Conservation (phyloP, 2,329 filamentous ascomycete genomes). For the Trichoderma sp. region DNA sequence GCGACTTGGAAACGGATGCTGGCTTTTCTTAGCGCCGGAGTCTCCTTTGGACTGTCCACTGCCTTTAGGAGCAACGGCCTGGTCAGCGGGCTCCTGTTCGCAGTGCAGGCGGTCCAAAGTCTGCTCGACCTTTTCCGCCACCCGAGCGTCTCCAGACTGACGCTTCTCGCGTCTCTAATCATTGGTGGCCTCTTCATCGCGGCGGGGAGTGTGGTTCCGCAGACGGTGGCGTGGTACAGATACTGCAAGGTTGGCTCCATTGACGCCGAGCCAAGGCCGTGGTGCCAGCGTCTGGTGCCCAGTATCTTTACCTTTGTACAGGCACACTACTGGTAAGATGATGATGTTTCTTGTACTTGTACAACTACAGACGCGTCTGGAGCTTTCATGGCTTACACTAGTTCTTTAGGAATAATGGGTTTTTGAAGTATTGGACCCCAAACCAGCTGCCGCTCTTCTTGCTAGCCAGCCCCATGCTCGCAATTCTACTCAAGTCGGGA, state of each 20-base stretch:
- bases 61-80: constrained; percentile 84
- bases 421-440: constrained; percentile 86
- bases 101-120: constrained; percentile 59
- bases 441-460: constrained; percentile 87
- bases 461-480: constrained; percentile 77
- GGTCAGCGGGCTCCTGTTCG: constrained; percentile 77
- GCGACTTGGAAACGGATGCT: constrained; percentile 46
- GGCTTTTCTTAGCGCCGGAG: constrained; percentile 64
- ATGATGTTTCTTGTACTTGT: constrained; percentile 21
- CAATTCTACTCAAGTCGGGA: constrained; percentile 64
- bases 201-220: constrained; percentile 70
- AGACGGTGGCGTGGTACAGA: constrained; percentile 71
- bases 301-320: constrained; percentile 95
- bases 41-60: constrained; percentile 72
- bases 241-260: constrained; percentile 59
- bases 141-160: constrained; percentile 46
- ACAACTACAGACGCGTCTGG: not conserved
- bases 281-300: constrained; percentile 75
- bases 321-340: constrained; percentile 80
- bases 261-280: constrained; percentile 57
- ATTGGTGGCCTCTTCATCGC: constrained; percentile 70
- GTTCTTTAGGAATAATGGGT: constrained; percentile 74
- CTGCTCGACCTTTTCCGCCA: constrained; percentile 35
- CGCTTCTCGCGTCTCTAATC: constrained; percentile 61
- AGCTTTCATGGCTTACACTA: not conserved